Evolutionary conservation across 1,284 basidiomycete genomes (phyloP), one percentile per base, ranked within the genome.

Genomic region (Cerioporus squamosus): DNA sequence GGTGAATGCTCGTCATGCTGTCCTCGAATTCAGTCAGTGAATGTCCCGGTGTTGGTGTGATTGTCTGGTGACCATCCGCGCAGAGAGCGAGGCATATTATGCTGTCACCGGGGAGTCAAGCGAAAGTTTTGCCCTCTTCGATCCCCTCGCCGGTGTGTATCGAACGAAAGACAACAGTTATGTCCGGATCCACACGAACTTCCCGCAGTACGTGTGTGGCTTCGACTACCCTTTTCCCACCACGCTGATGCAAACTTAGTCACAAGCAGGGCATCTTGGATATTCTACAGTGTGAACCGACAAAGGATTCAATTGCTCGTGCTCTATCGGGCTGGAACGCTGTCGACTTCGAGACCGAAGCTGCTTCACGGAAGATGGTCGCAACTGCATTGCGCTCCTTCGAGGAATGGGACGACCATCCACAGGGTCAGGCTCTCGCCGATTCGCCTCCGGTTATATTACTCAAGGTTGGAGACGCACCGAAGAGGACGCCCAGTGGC

Each of bases 131-230:
- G 66, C 67, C 0, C 31, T 79, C 0, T 86, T 81, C 75, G 85
- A 87, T 57, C 64, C 70, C 1, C 74, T 87, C 6, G 81, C 82
- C 1, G 86, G 85, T 0, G 57, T 83, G 1, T 87, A 86, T 66
- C 66, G 71, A 50, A 86, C 85, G 3, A 81, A 79, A 58, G 81
- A 82, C 53, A 63, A 74, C 47, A 73, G 75, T 49, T 81, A 75
- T 63, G 80, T 87, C 14, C 76, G 85, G 24, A 78, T 86, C 18
- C 86, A 87, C 65, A 86, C 85, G 22, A 87, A 87, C 62, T 88
- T 87, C 65, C 81, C 85, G 36, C 85, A 87, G 84, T 86, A 69
- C 61, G 79, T 67, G 1, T 14, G 14, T 24, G 7, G 12, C 24
- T 38, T 9, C 36, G 17, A 17, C 39, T 18, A 12, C 2, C 6